These are phyloP conservation scores for Crucibulum laeve DNA, from an alignment of 768 basidiomycete genomes.

Conservation along the genomic window DNA sequence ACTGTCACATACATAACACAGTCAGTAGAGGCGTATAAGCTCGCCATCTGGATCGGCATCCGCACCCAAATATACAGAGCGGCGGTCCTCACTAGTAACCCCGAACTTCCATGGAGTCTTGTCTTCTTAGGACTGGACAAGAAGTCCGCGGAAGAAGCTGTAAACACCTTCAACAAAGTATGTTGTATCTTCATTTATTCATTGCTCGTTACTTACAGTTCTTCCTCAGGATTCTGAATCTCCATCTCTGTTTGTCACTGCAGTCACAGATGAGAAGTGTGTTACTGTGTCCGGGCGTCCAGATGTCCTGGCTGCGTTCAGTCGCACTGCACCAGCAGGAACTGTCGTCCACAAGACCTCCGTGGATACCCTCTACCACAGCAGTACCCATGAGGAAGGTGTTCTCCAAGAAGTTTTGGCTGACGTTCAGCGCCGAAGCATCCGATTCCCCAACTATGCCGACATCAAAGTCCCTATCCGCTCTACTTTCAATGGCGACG, in stretches of 20 bases:
- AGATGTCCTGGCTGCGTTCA: conserved; percentile 40
- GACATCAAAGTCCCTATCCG: conserved; percentile 47
- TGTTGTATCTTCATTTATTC: not conserved
- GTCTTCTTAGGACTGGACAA: conserved; percentile 29
- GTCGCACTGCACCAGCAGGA: conserved; percentile 25
- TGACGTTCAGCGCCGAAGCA: conserved; percentile 39
- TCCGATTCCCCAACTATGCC: conserved; percentile 44
- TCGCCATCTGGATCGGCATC: conserved; percentile 50
- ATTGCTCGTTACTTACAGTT: conserved; percentile 5
- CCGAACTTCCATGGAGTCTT: conserved; percentile 39
- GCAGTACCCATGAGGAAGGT: conserved; percentile 20
- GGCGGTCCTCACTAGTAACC: conserved; percentile 7
- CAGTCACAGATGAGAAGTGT: conserved; percentile 40
- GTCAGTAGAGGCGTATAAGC: conserved; percentile 42
- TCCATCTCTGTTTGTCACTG: conserved; percentile 44
- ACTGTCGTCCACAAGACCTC: conserved; percentile 37
- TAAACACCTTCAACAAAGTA: conserved; percentile 20
- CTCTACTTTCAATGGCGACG: conserved; percentile 39
- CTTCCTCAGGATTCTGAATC: conserved; percentile 8
- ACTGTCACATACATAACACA: conserved; percentile 35
- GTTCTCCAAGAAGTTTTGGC: conserved; percentile 35
- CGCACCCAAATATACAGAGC: conserved; percentile 33
- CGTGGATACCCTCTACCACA: conserved; percentile 52
- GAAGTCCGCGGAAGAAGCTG: conserved; percentile 14
- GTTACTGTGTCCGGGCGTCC: conserved; percentile 60